Base-by-base conservation (phyloP, 169 alveolate genomes). In the Eimeria nieschulzi region DNA sequence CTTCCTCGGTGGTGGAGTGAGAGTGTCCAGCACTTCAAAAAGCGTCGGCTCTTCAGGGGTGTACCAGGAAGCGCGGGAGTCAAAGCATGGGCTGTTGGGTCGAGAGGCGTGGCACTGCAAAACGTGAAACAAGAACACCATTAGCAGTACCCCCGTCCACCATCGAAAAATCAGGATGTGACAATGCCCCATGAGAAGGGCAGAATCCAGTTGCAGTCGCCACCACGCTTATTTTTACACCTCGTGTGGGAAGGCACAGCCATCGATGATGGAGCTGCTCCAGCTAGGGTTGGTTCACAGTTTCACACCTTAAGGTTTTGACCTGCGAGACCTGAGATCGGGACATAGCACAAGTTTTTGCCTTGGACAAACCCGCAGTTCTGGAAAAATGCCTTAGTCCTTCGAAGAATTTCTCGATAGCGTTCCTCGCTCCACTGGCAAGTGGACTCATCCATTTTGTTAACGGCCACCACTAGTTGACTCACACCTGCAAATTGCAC, bases 401-500 rank as follows among this genome's bases (percentile, higher is more conserved):
- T 97, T 55, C 96, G 95, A 21, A 93, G 96, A 21, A 98, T 95
- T n/a, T 95, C 95, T 33, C 83, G 87, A 90, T 92, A 95, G 2
- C 99, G 95, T 15, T 94, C 97, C 95, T 98, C 98, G 94, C 97
- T 96, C 99, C 99, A 96, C 92, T 97, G 94, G 94, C 98, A 96
- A 73, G 99, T 96, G 25, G 98, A 99, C 68, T 98, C 99, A 95
- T 99, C 99, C 99, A 99, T 99, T 94, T 99, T 99, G 95, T 99
- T 99, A 33, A 99, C 98, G 59, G 99, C 98, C 53, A 99, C 99
- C 8, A 99, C 97, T 63, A 99, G 96, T 90, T 98, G 98, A 91
- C 96, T 95, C 25, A 99, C 99, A 8, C 99, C 94, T 90, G 93
- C 39, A 10, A 19, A 13, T 12, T 9, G 21, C 66, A 83, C 64